phyloP scores from a whole-genome alignment of 129 eudicot genomes.

The Centrapalus pauciflorus region DNA sequence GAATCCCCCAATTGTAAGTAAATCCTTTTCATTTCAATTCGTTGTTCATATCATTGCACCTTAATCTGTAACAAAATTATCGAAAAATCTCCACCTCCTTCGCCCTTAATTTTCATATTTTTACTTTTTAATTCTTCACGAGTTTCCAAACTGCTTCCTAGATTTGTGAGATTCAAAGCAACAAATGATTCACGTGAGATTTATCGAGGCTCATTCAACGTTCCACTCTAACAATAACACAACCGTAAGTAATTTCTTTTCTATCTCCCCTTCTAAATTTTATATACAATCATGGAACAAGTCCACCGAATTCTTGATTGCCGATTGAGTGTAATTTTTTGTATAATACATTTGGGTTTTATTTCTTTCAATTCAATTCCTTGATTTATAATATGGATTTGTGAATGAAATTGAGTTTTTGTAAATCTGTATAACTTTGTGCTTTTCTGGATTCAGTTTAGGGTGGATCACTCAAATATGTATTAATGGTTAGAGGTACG shows the following conservation, averaged over 20 bases:
- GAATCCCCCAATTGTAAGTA: conserved; percentile 1
- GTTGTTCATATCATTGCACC: neutral
- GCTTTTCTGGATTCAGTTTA: neutral
- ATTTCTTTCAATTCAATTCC: neutral
- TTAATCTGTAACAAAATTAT: conserved; percentile 17
- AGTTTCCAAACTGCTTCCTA: conserved; percentile 15
- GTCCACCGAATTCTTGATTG: neutral
- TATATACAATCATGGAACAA: neutral
- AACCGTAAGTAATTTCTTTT: conserved; percentile 20
- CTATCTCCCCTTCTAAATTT: neutral
- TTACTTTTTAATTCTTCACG: conserved; percentile 11
- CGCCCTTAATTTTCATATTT: conserved; percentile 11
- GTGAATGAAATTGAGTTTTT: neutral
- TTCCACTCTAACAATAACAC: conserved; percentile 21
- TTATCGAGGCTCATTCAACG: conserved; percentile 20
- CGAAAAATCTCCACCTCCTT: conserved; percentile 27
- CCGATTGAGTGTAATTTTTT: neutral
- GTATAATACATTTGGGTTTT: neutral
- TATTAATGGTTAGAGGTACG: neutral
- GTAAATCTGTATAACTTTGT: neutral
- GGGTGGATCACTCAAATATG: neutral
- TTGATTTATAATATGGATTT: neutral
- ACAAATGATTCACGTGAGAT: conserved; percentile 18
- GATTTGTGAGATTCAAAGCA: conserved; percentile 18
- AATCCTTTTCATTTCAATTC: neutral